These are phyloP conservation scores for Brettanomyces custersianus DNA, from an alignment of 805 yeast genomes.

Conservation along the genomic window DNA sequence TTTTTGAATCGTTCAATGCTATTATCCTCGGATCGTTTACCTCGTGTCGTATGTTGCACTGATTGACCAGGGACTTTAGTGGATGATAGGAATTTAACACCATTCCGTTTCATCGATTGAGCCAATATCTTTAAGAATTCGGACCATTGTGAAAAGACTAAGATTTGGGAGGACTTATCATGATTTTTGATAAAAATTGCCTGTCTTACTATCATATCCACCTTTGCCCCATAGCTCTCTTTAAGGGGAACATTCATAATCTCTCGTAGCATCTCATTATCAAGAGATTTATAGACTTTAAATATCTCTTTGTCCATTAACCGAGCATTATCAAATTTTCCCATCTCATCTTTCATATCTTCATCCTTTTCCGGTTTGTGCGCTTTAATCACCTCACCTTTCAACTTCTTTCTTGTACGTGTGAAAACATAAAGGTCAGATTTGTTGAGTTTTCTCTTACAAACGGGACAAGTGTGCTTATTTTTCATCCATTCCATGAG, in stretches of 20 bases:
- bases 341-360: slow-evolving; percentile 13
- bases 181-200: slow-evolving; percentile 50
- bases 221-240: slow-evolving; percentile 70
- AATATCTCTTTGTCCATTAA: slow-evolving; percentile 25
- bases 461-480: slow-evolving; percentile 66
- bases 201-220: slow-evolving; percentile 73
- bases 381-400: slow-evolving; percentile 36
- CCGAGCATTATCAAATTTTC: slow-evolving; percentile 15
- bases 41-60: too few relatives aligned
- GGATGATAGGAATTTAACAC: slow-evolving; percentile 50
- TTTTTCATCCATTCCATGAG: slow-evolving; percentile 57
- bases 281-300: slow-evolving; percentile 38
- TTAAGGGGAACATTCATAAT: slow-evolving; percentile 36
- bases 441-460: slow-evolving; percentile 45
- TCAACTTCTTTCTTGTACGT: slow-evolving; percentile 41
- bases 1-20: slow-evolving; percentile 54
- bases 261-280: slow-evolving; percentile 30
- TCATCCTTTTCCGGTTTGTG: slow-evolving; percentile 19
- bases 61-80: slow-evolving; percentile 15
- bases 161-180: slow-evolving; percentile 64
- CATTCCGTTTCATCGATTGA: slow-evolving; percentile 52
- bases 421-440: slow-evolving; percentile 64
- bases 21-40: slow-evolving; percentile 11
- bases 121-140: slow-evolving; percentile 61
- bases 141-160: slow-evolving; percentile 85